phyloP scores from a whole-genome alignment of 148 eudicot genomes.

The Rhododendron simsii region DNA sequence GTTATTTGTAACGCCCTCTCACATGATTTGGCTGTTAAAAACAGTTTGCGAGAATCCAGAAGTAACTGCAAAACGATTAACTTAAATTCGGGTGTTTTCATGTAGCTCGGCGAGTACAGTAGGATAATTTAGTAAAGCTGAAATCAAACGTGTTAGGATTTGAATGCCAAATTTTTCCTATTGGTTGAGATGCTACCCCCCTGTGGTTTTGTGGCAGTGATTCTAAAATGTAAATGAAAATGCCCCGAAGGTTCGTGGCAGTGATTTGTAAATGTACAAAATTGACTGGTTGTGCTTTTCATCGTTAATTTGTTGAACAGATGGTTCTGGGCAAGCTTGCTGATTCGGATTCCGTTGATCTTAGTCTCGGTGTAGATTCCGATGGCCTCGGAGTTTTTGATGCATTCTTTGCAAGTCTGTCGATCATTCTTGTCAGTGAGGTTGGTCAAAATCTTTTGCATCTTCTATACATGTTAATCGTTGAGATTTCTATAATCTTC shows the following conservation, averaged over 20 bases:
- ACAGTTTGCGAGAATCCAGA: background rate
- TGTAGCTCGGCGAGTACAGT: background rate
- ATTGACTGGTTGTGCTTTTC: background rate
- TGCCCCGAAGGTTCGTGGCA: background rate
- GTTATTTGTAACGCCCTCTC: too few relatives aligned
- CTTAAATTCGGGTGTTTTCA: background rate
- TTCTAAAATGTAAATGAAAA: background rate
- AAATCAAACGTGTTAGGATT: background rate
- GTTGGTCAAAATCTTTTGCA: constrained; percentile 29
- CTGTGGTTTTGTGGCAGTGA: background rate
- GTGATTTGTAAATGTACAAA: background rate
- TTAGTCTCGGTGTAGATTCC: constrained; percentile 63
- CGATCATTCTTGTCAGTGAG: constrained; percentile 98
- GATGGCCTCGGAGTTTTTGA: constrained; percentile 80
- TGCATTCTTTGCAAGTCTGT: constrained; percentile 93
- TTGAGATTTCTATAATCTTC: background rate
- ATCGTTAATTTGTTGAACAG: background rate
- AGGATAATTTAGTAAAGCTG: background rate
- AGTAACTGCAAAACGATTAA: background rate
- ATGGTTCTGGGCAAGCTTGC: constrained; percentile 1
- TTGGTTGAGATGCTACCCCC: background rate
- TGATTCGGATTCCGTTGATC: constrained; percentile 35
- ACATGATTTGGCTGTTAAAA: background rate
- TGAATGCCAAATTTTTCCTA: background rate
- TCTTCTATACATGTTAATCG: background rate